Percentiles rank a stretch among this genome's conserved stretches.
Evolutionary conservation across 2,329 filamentous ascomycete genomes (phyloP).

Genomic region (Keithomyces neogunnii): DNA sequence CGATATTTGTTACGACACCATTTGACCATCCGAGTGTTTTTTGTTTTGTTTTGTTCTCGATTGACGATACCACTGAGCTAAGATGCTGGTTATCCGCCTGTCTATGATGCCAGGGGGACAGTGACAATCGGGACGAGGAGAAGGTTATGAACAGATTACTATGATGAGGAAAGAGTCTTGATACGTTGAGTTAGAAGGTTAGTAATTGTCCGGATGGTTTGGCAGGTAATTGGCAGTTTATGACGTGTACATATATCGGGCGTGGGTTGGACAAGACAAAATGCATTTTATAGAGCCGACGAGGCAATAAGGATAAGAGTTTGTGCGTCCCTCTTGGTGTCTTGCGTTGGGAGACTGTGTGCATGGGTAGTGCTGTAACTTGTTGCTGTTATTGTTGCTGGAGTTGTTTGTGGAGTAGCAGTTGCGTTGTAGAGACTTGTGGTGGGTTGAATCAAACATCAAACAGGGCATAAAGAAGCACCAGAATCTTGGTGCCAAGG

Average conservation of each 20-base stretch:
- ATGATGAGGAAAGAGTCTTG: not conserved
- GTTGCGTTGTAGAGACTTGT: no score
- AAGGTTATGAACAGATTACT: not conserved
- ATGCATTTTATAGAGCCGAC: conserved; percentile 1
- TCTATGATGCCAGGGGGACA: not conserved
- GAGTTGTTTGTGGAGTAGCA: no score
- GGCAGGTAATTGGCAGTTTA: not conserved
- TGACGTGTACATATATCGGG: conserved; percentile 2
- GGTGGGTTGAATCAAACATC: no score
- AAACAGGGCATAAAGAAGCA: no score
- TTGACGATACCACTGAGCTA: not conserved
- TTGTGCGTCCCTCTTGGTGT: not conserved
- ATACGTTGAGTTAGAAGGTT: not conserved
- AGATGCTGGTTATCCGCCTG: not conserved
- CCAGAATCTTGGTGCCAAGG: no score
- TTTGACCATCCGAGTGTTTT: conserved; percentile 1
- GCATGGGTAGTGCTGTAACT: no score
- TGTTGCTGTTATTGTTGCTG: no score
- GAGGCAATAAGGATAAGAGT: not conserved
- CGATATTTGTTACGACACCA: conserved; percentile 1
- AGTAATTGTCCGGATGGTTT: not conserved
- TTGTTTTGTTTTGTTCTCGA: conserved; percentile 4
- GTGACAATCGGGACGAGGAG: not conserved
- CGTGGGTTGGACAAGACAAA: conserved; percentile 2
- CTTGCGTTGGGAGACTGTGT: not conserved